Base-by-base conservation (phyloP, 345 rosid genomes). In the Gossypium australe region DNA sequence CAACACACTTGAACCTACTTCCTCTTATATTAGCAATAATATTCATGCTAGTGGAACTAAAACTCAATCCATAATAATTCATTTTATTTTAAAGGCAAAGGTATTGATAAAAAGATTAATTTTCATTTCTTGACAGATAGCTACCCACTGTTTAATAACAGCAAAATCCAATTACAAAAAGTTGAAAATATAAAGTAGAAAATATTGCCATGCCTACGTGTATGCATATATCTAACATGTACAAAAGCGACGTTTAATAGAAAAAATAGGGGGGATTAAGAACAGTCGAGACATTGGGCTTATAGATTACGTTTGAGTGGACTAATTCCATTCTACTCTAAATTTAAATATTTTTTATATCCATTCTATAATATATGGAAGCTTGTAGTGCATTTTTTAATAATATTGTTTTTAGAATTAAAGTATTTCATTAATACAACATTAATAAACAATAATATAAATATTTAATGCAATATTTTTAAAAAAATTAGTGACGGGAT, bases 11-110 rank as follows among this genome's bases (percentile, higher is more conserved):
- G 1, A 34, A 34, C 1, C 1, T 34, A 34, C 41, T 4, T 34
- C 7, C 7, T 34, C 1, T 34, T 34, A 34, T 34, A 34, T 34
- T 4, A 1, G 4, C 6, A 4, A 4, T 4, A 34, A 0, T 1
- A 34, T 29, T 5, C 4, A 29, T 4, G 0, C 7, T 34, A 0
- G 0, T 4, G 6, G 38, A 34, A 0, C 7, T 34, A 34, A 29
- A 29, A 29, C 1, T 29, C 4, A 29, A 29, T 29, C 5, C 4
- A 0, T 1, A 47, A 24, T 22, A 58, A 22, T 57, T 58, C 0
- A 13, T 3, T 22, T 58, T 58, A 3, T 9, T 22, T 34, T 34
- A 34, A 59, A 14, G 8, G 41, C 7, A 59, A 11, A 24, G 16
- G 3, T 59, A 59, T 59, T 24, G 9, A 24, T 5, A 22, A 10